A percentile compares a stretch with the other conserved stretches of the same genome.
Conservation (phyloP, 106 monocot species). For the Narthecium ossifragum region DNA sequence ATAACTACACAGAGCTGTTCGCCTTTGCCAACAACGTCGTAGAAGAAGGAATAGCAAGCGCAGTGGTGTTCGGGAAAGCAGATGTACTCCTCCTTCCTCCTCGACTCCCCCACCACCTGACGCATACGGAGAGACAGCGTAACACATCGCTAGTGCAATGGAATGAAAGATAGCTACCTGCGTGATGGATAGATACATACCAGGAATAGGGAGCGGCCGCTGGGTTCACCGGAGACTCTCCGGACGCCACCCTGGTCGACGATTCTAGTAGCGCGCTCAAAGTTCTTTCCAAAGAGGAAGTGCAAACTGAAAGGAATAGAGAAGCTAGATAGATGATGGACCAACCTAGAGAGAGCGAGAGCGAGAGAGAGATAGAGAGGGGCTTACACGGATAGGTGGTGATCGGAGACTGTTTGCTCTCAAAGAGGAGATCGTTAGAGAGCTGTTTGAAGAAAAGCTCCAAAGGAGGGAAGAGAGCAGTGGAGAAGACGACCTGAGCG, state of each 20-base stretch:
- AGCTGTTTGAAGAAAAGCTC: neutral
- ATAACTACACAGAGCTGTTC: conserved; percentile 79
- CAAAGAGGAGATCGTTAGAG: neutral
- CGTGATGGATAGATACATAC: conserved; percentile 10
- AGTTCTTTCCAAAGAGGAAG: conserved; percentile 66
- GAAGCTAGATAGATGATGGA: neutral
- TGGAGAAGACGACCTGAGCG: conserved; percentile 17
- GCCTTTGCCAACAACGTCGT: conserved; percentile 73
- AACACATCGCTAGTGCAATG: too few species aligned
- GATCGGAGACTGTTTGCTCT: conserved; percentile 33
- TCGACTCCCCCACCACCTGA: conserved; percentile 87
- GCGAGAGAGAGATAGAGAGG: neutral
- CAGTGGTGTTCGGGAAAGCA: conserved; percentile 87
- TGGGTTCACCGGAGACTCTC: conserved; percentile 36
- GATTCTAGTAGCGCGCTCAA: conserved; percentile 56
- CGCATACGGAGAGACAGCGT: too few species aligned
- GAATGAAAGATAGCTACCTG: too few species aligned
- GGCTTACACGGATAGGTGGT: conserved; percentile 47
- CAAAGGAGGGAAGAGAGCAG: conserved; percentile 1
- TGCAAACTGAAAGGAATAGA: conserved; percentile 34
- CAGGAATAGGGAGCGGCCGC: conserved; percentile 57
- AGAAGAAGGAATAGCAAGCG: conserved; percentile 95
- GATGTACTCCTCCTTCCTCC: conserved; percentile 79
- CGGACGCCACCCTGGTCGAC: conserved; percentile 62
- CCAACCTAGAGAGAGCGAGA: neutral